Percentiles rank a stretch among this genome's conserved stretches.
phyloP scores from a whole-genome alignment of 148 eudicot species.

The Chenopodium quinoa region DNA sequence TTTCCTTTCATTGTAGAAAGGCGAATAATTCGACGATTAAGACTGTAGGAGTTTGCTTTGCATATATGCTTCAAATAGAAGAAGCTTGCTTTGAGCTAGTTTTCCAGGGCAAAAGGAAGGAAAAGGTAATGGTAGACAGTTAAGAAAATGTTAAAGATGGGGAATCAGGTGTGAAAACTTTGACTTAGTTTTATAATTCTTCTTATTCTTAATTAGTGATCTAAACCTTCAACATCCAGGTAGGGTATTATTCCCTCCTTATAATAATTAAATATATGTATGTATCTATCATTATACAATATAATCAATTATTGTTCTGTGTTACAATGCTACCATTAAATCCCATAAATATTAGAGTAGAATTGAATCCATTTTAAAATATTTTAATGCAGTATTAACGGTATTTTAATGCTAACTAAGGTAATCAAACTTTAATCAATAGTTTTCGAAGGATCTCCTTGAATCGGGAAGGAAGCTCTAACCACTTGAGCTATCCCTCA shows the following conservation, averaged over 20 bases:
- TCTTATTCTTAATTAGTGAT: not conserved
- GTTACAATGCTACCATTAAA: no score
- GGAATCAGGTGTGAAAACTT: conserved; percentile 7
- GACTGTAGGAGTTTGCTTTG: not conserved
- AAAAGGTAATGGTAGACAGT: conserved; percentile 22
- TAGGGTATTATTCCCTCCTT: not conserved
- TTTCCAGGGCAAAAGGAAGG: conserved; percentile 12
- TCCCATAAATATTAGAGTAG: no score
- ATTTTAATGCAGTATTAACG: no score
- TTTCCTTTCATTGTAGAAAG: conserved; percentile 15
- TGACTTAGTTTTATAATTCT: not conserved
- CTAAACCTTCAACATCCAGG: not conserved
- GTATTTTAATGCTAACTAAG: no score
- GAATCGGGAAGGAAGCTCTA: no score
- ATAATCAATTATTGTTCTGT: no score
- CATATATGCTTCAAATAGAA: not conserved
- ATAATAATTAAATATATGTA: no score
- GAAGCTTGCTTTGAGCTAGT: not conserved
- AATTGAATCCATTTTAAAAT: no score
- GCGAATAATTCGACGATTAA: not conserved
- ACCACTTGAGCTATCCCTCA: no score
- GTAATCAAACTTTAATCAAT: no score
- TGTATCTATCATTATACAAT: no score
- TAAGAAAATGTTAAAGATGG: not conserved
- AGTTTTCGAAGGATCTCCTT: no score